Evolutionary conservation across 2,329 filamentous ascomycete species (phyloP).

Genomic region (Tolypocladium guangdongense): DNA sequence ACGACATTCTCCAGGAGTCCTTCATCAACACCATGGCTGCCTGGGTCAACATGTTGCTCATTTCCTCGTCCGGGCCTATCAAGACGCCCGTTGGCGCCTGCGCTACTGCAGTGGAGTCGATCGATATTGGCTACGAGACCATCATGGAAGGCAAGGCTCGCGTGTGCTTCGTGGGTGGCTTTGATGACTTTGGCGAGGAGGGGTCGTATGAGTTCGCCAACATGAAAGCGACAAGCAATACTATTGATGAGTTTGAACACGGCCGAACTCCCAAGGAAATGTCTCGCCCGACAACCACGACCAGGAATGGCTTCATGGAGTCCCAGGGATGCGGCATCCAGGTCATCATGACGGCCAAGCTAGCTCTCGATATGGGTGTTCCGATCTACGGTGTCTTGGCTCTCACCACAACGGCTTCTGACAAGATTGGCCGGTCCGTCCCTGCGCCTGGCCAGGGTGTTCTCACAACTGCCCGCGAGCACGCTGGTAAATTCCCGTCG

Average conservation of each 20-base stretch:
- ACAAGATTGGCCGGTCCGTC: constrained; percentile 97
- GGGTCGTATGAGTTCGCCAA: constrained; percentile 99
- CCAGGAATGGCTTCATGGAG: constrained; percentile 97
- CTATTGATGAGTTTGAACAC: constrained; percentile 89
- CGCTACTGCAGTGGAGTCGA: constrained; percentile 91
- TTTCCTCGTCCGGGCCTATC: constrained; percentile 95
- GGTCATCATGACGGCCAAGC: constrained; percentile 93
- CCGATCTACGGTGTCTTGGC: constrained; percentile 93
- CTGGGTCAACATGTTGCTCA: constrained; percentile 98
- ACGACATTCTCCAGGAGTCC: constrained; percentile 97
- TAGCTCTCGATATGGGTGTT: constrained; percentile 96
- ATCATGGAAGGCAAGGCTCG: constrained; percentile 98
- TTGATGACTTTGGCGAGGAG: constrained; percentile 98
- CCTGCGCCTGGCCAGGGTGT: constrained; percentile 96
- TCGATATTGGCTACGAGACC: constrained; percentile 96
- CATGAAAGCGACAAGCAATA: constrained; percentile 99
- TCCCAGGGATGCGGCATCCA: constrained; percentile 98
- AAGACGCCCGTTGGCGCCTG: constrained; percentile 98
- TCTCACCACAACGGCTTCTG: constrained; percentile 88
- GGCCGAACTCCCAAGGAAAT: constrained; percentile 94
- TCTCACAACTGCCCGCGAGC: constrained; percentile 86
- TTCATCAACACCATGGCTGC: constrained; percentile 99
- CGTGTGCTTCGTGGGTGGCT: constrained; percentile 94
- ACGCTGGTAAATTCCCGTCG: constrained; percentile 83
- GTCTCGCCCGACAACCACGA: constrained; percentile 95